A percentile compares a stretch with the other conserved stretches of the same genome.
These are phyloP conservation scores for Hypomyces perniciosus DNA, from an alignment of 2,329 filamentous ascomycete species.

Conservation along the genomic window DNA sequence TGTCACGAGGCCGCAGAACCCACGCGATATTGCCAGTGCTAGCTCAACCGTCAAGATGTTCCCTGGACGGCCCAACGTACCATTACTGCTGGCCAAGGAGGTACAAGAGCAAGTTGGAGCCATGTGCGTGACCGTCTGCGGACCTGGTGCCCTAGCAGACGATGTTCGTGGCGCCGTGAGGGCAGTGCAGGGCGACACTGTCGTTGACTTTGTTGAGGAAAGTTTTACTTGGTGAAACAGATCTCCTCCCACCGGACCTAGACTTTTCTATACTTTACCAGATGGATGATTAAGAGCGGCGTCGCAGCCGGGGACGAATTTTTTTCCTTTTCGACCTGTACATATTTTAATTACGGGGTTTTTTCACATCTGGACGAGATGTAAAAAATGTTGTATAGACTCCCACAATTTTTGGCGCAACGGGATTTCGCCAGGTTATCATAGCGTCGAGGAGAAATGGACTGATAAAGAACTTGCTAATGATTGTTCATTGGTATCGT, in stretches of 20 bases:
- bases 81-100: constrained; percentile 73
- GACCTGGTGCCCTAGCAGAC: constrained; percentile 67
- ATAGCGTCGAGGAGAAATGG: constrained; percentile 10
- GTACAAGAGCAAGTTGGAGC: constrained; percentile 76
- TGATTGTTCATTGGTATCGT: too few relatives aligned
- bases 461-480: background rate
- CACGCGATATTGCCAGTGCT: constrained; percentile 72
- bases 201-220: constrained; percentile 72
- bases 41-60: constrained; percentile 85
- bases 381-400: constrained; percentile 12
- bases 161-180: constrained; percentile 67
- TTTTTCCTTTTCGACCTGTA: constrained; percentile 19
- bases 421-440: constrained; percentile 4
- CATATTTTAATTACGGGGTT: constrained; percentile 20
- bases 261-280: constrained; percentile 5
- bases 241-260: too few relatives aligned
- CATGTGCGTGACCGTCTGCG: constrained; percentile 80
- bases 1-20: constrained; percentile 78
- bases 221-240: constrained; percentile 58
- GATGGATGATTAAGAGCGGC: background rate
- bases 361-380: constrained; percentile 15
- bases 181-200: constrained; percentile 53
- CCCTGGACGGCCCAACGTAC: constrained; percentile 79
- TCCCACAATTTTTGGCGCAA: constrained; percentile 5
- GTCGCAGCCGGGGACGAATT: background rate